Percentiles rank a stretch among this genome's conserved stretches.
Conservation (phyloP, 495 filamentous ascomycete genomes). For the Tuber magnatum region DNA sequence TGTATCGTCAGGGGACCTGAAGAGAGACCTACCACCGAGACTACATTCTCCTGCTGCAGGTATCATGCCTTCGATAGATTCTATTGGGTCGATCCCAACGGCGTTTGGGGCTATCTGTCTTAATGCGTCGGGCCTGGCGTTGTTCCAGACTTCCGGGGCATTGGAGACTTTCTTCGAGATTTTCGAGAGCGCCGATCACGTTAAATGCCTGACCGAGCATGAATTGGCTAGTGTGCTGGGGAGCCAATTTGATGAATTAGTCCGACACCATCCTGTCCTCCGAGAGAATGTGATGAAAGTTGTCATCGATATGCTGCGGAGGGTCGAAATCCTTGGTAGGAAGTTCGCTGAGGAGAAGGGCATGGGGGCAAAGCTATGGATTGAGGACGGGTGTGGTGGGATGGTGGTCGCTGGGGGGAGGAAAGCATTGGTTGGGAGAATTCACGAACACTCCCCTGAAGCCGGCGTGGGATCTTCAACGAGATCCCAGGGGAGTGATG, state of each 20-base stretch:
- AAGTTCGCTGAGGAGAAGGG: slow-evolving; percentile 58
- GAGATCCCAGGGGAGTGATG: slow-evolving; percentile 43
- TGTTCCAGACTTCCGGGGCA: slow-evolving; percentile 76
- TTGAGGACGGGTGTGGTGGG: slow-evolving; percentile 49
- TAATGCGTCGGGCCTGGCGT: slow-evolving; percentile 76
- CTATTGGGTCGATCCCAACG: slow-evolving; percentile 73
- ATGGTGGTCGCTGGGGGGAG: slow-evolving; percentile 51
- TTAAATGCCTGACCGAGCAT: slow-evolving; percentile 69
- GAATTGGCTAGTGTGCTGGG: slow-evolving; percentile 63
- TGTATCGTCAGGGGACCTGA: slow-evolving; percentile 27
- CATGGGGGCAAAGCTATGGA: slow-evolving; percentile 73
- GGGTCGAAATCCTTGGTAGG: slow-evolving; percentile 63
- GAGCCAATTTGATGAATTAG: slow-evolving; percentile 82
- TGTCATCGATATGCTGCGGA: slow-evolving; percentile 73
- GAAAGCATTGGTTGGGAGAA: slow-evolving; percentile 34
- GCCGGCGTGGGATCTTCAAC: slow-evolving; percentile 40
- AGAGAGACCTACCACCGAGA: slow-evolving; percentile 28
- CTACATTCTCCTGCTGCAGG: slow-evolving; percentile 54
- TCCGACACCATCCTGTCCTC: slow-evolving; percentile 82
- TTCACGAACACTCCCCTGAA: slow-evolving; percentile 3
- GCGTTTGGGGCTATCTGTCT: slow-evolving; percentile 92
- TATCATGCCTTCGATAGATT: slow-evolving; percentile 75
- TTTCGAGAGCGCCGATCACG: slow-evolving; percentile 84
- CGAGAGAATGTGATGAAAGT: slow-evolving; percentile 70
- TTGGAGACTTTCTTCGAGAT: slow-evolving; percentile 84